Evolutionary conservation across 176 grass and related monocot species (phyloP).

Genomic region (Bothriochloa decipiens): DNA sequence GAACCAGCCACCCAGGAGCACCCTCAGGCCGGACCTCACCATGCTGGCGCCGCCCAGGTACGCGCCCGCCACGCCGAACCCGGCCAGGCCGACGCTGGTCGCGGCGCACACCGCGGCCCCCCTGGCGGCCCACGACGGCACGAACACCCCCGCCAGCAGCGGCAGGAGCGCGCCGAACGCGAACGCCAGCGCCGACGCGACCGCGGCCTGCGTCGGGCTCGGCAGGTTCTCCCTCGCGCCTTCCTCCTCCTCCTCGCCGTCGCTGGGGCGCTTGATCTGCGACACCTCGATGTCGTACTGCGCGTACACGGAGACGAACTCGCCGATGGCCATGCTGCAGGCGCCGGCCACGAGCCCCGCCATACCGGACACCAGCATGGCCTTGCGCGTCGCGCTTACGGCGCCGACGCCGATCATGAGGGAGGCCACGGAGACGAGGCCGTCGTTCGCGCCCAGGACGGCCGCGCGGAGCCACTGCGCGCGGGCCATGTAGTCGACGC

Average conservation of each 20-base stretch:
- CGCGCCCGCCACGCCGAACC: constrained; percentile 65
- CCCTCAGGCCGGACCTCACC: constrained; percentile 53
- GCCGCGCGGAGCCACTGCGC: constrained; percentile 95
- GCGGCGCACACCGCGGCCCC: constrained; percentile 58
- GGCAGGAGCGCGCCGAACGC: constrained; percentile 68
- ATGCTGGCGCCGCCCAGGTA: constrained; percentile 64
- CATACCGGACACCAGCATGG: constrained; percentile 80
- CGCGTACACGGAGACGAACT: constrained; percentile 90
- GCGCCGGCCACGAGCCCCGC: constrained; percentile 87
- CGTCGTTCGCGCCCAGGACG: constrained; percentile 93
- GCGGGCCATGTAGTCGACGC: constrained; percentile 75
- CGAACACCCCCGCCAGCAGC: constrained; percentile 67
- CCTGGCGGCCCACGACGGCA: constrained; percentile 38
- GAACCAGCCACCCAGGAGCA: constrained; percentile 79
- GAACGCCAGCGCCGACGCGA: constrained; percentile 83
- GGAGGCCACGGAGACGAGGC: constrained; percentile 89
- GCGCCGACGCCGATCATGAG: constrained; percentile 92
- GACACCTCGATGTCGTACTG: constrained; percentile 88
- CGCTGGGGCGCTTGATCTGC: constrained; percentile 25
- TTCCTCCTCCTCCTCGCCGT: neutral
- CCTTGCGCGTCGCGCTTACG: constrained; percentile 43
- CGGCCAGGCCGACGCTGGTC: constrained; percentile 61
- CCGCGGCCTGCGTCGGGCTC: constrained; percentile 68
- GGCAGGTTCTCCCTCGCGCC: constrained; percentile 46
- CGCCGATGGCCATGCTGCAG: constrained; percentile 98